A percentile compares a stretch with the other conserved stretches of the same genome.
phyloP scores from a whole-genome alignment of 2,329 filamentous ascomycete species.

The Sporothrix inflata region DNA sequence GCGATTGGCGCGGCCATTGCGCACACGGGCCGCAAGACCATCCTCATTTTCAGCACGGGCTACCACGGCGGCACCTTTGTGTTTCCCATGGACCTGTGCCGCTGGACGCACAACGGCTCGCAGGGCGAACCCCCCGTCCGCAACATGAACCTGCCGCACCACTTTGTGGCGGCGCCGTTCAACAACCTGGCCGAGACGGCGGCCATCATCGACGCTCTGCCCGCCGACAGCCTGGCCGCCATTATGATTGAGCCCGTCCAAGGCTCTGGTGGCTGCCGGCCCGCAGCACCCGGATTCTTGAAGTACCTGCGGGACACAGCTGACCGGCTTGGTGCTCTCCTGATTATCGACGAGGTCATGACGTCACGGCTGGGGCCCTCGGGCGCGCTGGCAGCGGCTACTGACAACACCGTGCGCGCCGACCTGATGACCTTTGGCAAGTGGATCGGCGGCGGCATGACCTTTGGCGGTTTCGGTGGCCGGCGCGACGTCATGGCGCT shows the following conservation, averaged over 20 bases:
- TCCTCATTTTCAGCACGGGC: constrained; percentile 55
- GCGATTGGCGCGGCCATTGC: constrained; percentile 57
- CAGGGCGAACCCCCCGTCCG: constrained; percentile 43
- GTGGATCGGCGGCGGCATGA: constrained; percentile 61
- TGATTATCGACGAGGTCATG: constrained; percentile 75
- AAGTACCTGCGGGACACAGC: constrained; percentile 31
- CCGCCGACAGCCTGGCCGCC: constrained; percentile 54
- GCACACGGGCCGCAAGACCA: constrained; percentile 48
- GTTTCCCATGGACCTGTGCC: constrained; percentile 38
- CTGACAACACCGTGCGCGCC: constrained; percentile 55
- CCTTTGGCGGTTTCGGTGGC: constrained; percentile 63
- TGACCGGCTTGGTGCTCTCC: constrained; percentile 42
- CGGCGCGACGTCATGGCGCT: constrained; percentile 69
- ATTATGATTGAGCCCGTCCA: constrained; percentile 70
- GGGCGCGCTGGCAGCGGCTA: constrained; percentile 59
- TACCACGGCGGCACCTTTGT: constrained; percentile 55
- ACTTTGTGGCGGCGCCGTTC: constrained; percentile 63
- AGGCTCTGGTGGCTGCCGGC: constrained; percentile 61
- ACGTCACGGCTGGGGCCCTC: constrained; percentile 59
- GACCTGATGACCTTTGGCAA: constrained; percentile 61
- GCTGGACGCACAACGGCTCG: constrained; percentile 30
- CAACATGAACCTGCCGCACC: constrained; percentile 51
- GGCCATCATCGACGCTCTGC: constrained; percentile 46
- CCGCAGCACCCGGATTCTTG: constrained; percentile 56
- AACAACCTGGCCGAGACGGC: constrained; percentile 59